phyloP scores from a whole-genome alignment of 495 filamentous ascomycete genomes.

The Lentithecium fluviatile region DNA sequence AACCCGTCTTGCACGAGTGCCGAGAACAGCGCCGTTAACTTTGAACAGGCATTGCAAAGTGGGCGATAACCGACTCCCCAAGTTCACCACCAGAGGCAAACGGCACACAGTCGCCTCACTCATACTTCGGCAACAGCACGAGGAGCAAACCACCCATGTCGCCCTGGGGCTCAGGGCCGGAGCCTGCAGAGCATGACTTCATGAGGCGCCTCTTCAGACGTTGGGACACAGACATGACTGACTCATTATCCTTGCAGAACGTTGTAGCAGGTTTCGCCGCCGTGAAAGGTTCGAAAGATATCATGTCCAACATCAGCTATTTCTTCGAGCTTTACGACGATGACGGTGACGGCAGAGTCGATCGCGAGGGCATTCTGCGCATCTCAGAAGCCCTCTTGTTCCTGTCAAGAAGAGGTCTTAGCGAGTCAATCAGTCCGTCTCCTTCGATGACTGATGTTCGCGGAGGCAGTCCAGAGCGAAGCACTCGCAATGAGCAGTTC shows the following conservation, averaged over 20 bases:
- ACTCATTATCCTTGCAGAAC: constrained; percentile 79
- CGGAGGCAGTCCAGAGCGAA: constrained; percentile 29
- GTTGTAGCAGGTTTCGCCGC: constrained; percentile 87
- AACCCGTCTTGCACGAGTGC: not conserved
- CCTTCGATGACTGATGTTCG: constrained; percentile 30
- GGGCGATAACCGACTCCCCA: constrained; percentile 83
- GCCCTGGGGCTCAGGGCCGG: constrained; percentile 71
- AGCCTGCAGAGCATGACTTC: constrained; percentile 94
- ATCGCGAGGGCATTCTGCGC: constrained; percentile 90
- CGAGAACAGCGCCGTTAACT: not conserved
- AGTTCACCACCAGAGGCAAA: constrained; percentile 56
- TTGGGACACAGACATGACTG: constrained; percentile 77
- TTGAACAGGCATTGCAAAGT: constrained; percentile 64
- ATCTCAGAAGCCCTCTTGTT: constrained; percentile 95
- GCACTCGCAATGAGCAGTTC: constrained; percentile 72
- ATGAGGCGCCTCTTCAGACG: constrained; percentile 81
- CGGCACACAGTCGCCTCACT: constrained; percentile 52
- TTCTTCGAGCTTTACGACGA: constrained; percentile 98
- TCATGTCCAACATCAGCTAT: constrained; percentile 95
- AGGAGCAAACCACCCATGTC: constrained; percentile 55
- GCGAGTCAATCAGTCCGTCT: constrained; percentile 60
- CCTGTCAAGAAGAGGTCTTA: constrained; percentile 82
- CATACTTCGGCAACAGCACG: constrained; percentile 58
- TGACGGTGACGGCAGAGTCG: constrained; percentile 85
- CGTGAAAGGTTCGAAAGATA: constrained; percentile 88